These are phyloP conservation scores for Fusarium virguliforme DNA, from an alignment of 2,329 filamentous ascomycete genomes.

Conservation along the genomic window DNA sequence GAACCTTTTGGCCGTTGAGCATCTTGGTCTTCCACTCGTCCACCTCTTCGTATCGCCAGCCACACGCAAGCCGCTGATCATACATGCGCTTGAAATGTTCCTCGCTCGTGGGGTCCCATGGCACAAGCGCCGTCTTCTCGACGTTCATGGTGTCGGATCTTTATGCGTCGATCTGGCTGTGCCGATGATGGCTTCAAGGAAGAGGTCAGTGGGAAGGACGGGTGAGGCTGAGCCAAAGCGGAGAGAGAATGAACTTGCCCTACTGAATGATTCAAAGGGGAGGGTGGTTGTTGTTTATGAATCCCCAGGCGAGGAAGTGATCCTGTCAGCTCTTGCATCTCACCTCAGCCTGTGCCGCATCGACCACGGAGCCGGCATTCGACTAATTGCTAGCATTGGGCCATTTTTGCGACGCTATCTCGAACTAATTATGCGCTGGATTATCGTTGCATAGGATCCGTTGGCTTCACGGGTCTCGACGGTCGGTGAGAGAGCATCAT, in stretches of 20 bases:
- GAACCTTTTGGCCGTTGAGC: not conserved
- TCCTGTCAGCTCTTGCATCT: not conserved
- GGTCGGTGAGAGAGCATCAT: no score
- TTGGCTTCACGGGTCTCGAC: no score
- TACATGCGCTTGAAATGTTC: not conserved
- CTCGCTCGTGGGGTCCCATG: not conserved
- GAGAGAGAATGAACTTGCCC: not conserved
- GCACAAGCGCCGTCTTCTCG: not conserved
- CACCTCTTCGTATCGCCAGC: conserved; percentile 1
- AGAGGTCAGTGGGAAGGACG: no score
- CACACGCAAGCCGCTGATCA: not conserved
- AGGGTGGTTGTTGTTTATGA: not conserved
- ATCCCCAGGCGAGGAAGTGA: not conserved
- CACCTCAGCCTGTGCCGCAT: conserved; percentile 4
- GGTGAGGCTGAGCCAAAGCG: not conserved
- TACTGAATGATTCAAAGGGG: not conserved
- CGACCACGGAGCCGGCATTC: not conserved
- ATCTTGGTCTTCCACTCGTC: not conserved
- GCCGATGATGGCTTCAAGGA: not conserved
- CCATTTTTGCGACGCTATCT: no score
- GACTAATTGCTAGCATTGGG: not conserved
- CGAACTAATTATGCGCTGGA: no score
- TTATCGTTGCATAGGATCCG: no score
- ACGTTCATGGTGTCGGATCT: not conserved
- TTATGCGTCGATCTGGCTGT: not conserved